Evolutionary conservation across 176 grass and related monocot genomes (phyloP).

Genomic region (Musa beccarii): DNA sequence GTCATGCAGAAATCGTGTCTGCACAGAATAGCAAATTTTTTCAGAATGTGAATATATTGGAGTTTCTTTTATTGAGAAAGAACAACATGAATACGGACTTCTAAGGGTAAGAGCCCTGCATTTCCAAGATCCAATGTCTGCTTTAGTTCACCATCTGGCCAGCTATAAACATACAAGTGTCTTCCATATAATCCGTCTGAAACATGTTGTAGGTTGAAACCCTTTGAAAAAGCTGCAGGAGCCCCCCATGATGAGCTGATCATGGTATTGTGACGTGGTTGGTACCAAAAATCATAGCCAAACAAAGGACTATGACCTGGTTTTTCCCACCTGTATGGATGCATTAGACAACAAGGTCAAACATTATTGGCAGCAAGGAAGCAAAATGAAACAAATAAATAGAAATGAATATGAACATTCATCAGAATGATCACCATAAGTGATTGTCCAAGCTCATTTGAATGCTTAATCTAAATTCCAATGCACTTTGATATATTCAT

Average conservation of each 20-base stretch:
- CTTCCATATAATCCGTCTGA: conserved; percentile 80
- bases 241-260: conserved; percentile 94
- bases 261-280: conserved; percentile 89
- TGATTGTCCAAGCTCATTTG: no score
- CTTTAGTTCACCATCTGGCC: conserved; percentile 87
- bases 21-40: conserved; percentile 11
- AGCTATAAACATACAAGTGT: conserved; percentile 74
- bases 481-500: no score
- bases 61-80: not conserved
- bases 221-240: conserved; percentile 57
- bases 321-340: conserved; percentile 68
- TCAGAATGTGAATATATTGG: not conserved
- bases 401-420: not conserved
- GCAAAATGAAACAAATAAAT: not conserved
- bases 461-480: no score
- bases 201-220: conserved; percentile 82
- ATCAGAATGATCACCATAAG: no score
- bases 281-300: conserved; percentile 97
- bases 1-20: conserved; percentile 94
- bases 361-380: not conserved
- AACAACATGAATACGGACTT: conserved; percentile 31
- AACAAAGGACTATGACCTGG: conserved; percentile 72
- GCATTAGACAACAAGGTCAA: not conserved
- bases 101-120: conserved; percentile 62
- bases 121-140: conserved; percentile 67